phyloP scores from a whole-genome alignment of 768 basidiomycete species.

The Lanmaoa pseudosensibilis region DNA sequence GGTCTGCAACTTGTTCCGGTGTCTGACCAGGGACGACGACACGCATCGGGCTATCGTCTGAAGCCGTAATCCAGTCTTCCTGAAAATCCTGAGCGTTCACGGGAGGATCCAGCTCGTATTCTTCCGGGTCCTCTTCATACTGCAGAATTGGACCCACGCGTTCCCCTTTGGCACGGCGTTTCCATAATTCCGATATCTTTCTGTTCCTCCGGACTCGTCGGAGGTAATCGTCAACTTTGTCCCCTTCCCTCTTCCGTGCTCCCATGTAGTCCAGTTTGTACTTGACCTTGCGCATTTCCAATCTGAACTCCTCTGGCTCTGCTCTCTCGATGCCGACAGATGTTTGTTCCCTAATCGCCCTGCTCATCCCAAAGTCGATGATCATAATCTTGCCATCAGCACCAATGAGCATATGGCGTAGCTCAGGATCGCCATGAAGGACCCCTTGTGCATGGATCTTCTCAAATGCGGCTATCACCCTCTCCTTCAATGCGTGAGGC shows the following conservation, averaged over 20 bases:
- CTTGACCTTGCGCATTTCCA: slow-evolving; percentile 58
- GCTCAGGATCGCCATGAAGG: slow-evolving; percentile 47
- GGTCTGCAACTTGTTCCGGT: slow-evolving; percentile 19
- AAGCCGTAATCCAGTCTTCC: slow-evolving; percentile 36
- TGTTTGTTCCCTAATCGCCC: slow-evolving; percentile 30
- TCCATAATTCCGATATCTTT: slow-evolving; percentile 26
- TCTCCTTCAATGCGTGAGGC: slow-evolving; percentile 53
- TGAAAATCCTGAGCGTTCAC: slow-evolving; percentile 35
- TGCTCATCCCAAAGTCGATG: slow-evolving; percentile 53
- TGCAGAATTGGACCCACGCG: slow-evolving; percentile 32
- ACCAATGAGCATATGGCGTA: slow-evolving; percentile 55
- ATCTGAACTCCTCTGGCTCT: slow-evolving; percentile 40
- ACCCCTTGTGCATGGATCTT: slow-evolving; percentile 49
- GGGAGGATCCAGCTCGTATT: slow-evolving; percentile 35
- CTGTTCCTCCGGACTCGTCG: slow-evolving; percentile 32
- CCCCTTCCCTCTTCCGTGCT: slow-evolving; percentile 37
- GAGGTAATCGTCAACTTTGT: slow-evolving; percentile 33
- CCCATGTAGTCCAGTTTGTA: slow-evolving; percentile 50
- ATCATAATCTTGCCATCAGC: slow-evolving; percentile 53
- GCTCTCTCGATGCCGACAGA: slow-evolving; percentile 38
- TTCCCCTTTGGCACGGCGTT: slow-evolving; percentile 29
- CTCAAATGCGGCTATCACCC: slow-evolving; percentile 49
- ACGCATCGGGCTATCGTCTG: slow-evolving; percentile 36
- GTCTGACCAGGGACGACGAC: slow-evolving; percentile 40
- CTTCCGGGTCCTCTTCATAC: slow-evolving; percentile 31